Conservation (phyloP, 73 alveolate genomes). For the Paramecium sonneborni region DNA sequence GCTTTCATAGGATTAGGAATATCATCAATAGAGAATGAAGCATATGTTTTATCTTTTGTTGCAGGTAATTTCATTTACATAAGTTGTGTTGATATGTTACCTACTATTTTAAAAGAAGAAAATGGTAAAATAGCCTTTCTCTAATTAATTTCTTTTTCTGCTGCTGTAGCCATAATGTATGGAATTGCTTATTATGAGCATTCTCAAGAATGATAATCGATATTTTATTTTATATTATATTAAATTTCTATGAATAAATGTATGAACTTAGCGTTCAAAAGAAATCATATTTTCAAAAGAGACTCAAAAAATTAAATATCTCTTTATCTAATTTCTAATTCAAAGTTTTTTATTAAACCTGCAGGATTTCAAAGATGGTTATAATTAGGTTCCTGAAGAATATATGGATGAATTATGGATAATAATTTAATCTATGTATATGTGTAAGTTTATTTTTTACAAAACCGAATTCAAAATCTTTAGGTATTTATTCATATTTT, state of each 20-base stretch:
- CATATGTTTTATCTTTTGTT: slow-evolving; percentile 16
- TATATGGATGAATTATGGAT: slow-evolving; percentile 7
- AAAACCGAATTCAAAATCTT: background rate
- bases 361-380: background rate
- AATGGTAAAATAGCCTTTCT: slow-evolving; percentile 9
- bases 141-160: background rate
- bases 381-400: slow-evolving; percentile 11
- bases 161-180: slow-evolving; percentile 50
- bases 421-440: background rate
- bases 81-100: slow-evolving; percentile 58
- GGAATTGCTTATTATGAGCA: background rate
- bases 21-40: background rate
- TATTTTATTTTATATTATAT: background rate
- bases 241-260: background rate
- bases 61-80: slow-evolving; percentile 66
- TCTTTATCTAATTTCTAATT: too few relatives aligned
- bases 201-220: background rate
- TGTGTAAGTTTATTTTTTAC: background rate
- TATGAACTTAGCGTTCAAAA: background rate
- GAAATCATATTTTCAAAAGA: slow-evolving; percentile 1
- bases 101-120: slow-evolving; percentile 32
- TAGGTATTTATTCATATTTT: too few relatives aligned
- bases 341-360: too few relatives aligned
- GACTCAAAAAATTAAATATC: too few relatives aligned
- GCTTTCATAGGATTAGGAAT: slow-evolving; percentile 54